These are phyloP conservation scores for Rutstroemia sp. DNA, from an alignment of 2,329 filamentous ascomycete genomes.

Conservation along the genomic window DNA sequence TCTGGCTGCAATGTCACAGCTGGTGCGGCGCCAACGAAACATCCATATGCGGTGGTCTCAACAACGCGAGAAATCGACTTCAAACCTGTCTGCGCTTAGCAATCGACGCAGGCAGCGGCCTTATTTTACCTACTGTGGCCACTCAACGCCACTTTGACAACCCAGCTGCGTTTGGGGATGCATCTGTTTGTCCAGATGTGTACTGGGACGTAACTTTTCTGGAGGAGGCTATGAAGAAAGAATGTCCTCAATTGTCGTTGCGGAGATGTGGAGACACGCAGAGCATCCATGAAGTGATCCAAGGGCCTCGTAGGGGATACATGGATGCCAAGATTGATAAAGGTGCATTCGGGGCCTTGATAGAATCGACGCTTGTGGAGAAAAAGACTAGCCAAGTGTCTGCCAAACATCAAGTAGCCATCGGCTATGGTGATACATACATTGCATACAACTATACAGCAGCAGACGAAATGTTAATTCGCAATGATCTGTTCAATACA, in stretches of 20 bases:
- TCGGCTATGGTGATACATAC: conserved; percentile 18
- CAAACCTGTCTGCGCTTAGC: conserved; percentile 22
- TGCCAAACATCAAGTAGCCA: conserved; percentile 8
- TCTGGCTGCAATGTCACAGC: conserved; percentile 23
- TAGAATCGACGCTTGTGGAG: neutral
- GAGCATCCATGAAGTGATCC: conserved; percentile 11
- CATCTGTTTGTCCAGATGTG: conserved; percentile 10
- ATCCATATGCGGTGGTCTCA: conserved; percentile 18
- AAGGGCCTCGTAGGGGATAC: conserved; percentile 4
- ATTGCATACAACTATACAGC: conserved; percentile 19
- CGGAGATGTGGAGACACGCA: conserved; percentile 15
- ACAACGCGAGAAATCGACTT: conserved; percentile 20
- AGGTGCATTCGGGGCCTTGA: conserved; percentile 8
- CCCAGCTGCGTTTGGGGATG: neutral
- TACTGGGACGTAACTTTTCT: conserved; percentile 16
- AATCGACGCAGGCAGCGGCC: conserved; percentile 17
- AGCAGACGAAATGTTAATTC: conserved; percentile 13
- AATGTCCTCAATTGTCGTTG: conserved; percentile 16
- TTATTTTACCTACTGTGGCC: conserved; percentile 17
- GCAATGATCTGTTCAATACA: conserved; percentile 19
- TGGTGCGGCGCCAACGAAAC: conserved; percentile 11
- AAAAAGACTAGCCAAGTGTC: conserved; percentile 9
- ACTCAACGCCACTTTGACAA: conserved; percentile 10
- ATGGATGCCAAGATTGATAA: neutral
- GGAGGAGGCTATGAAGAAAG: neutral